These are phyloP conservation scores for Solanum hybrid DNA, from an alignment of 305 asterid genomes.

Conservation along the genomic window DNA sequence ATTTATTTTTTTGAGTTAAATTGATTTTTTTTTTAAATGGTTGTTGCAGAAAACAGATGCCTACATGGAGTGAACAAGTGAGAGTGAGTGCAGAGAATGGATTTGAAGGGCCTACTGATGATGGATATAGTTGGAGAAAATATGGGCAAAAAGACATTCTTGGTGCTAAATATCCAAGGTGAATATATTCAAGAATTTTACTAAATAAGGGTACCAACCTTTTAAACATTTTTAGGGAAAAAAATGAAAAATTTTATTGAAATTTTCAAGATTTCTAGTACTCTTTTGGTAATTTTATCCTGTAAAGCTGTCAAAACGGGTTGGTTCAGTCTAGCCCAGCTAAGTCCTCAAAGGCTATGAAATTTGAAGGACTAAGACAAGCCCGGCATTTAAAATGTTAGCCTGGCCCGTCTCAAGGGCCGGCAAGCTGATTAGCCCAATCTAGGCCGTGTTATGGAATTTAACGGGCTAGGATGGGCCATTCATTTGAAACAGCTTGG, in stretches of 20 bases:
- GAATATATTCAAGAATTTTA: not conserved
- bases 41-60: constrained; percentile 41
- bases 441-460: no score
- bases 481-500: no score
- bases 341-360: fast-evolving
- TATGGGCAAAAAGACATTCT: constrained; percentile 80
- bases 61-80: constrained; percentile 45
- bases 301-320: not conserved
- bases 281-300: not conserved
- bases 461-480: no score
- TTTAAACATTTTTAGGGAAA: not conserved
- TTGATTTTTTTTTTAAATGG: not conserved
- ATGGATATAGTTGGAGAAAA: constrained; percentile 68
- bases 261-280: not conserved
- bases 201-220: not conserved
- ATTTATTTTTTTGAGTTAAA: not conserved
- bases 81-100: constrained; percentile 38
- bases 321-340: not conserved
- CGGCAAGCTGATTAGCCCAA: no score
- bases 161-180: constrained; percentile 76
- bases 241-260: not conserved
- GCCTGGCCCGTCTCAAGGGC: not conserved
- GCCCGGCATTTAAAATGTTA: not conserved
- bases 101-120: constrained; percentile 51
- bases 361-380: not conserved